Base-by-base conservation (phyloP, 78 protist species). In the Dictyostelium capitatum region DNA sequence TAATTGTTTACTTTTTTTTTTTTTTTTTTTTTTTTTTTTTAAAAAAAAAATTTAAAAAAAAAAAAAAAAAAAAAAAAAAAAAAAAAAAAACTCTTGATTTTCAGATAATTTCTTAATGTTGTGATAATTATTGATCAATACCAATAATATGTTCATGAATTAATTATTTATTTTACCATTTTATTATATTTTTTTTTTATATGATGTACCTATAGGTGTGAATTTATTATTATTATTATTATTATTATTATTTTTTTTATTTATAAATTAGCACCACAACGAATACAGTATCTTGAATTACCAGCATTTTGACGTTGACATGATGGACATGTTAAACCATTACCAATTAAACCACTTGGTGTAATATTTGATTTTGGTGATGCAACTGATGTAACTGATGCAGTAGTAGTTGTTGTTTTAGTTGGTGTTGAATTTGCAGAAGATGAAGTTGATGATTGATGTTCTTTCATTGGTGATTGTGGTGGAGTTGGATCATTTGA, bases 321-420 rank as follows among this genome's bases (percentile, higher is more conserved):
- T 12, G 83, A 56, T 73, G 75, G 92, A 85, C 92, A 85, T 10
- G 32, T 25, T 17, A n/a, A 56, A 77, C 92, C 92, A 30, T 85
- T 73, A n/a, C 92, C 92, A 15, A 32, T 32, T 56, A 83, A 32
- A 28, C 46, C 59, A 46, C 82, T 80, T 59, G 91, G 65, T 6
- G 81, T 43, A 11, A 43, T 50, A 32, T 81, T 47, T 9, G 54
- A 19, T 48, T 25, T 25, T 32, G 84, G 32, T 23, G 74, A 32
- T 9, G 84, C 28, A 12, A 23, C n/a, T 7, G 84, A 57, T 8
- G 82, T 77, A n/a, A 25, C n/a, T 62, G 72, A 62, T 9, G 53
- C 48, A 6, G 48, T 70, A 8, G 50, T 70, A 0, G 47, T 48
- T 11, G 25, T 50, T 17, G 80, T 9, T 54, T 77, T 65, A 4